Conservation (phyloP, 345 rosid species). For the Eucalyptus sp. region DNA sequence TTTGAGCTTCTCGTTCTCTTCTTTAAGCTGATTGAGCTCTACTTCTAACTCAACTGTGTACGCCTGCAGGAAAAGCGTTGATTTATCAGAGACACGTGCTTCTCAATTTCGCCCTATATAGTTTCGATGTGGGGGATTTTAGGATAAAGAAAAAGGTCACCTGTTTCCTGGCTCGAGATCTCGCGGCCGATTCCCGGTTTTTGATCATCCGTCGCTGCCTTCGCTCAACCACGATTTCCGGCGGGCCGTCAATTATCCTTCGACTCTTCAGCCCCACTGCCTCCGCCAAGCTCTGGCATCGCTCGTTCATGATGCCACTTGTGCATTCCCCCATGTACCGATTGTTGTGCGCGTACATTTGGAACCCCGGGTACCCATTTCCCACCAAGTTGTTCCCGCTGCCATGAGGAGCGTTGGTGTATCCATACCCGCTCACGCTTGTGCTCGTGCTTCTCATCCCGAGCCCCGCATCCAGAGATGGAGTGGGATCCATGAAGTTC, state of each 20-base stretch:
- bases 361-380: constrained; percentile 19
- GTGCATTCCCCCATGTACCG: constrained; percentile 26
- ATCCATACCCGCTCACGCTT: neutral
- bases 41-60: constrained; percentile 85
- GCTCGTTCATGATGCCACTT: constrained; percentile 12
- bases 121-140: neutral
- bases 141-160: constrained; percentile 1
- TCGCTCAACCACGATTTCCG: constrained; percentile 63
- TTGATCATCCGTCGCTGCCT: constrained; percentile 87
- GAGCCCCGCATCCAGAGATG: constrained; percentile 11
- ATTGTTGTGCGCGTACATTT: neutral
- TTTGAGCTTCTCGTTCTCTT: constrained; percentile 67
- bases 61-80: constrained; percentile 29
- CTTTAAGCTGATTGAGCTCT: constrained; percentile 64
- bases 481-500: neutral
- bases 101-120: neutral
- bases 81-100: no score
- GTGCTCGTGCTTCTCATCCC: constrained; percentile 12
- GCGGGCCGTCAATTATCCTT: constrained; percentile 58
- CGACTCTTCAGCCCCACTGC: constrained; percentile 13
- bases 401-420: neutral
- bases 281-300: constrained; percentile 12
- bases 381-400: neutral
- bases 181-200: constrained; percentile 86
- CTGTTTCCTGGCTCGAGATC: constrained; percentile 95